Percentiles rank a stretch among this genome's conserved stretches.
These are phyloP conservation scores for Xanthoconium stramineum DNA, from an alignment of 768 basidiomycete genomes.

Conservation along the genomic window DNA sequence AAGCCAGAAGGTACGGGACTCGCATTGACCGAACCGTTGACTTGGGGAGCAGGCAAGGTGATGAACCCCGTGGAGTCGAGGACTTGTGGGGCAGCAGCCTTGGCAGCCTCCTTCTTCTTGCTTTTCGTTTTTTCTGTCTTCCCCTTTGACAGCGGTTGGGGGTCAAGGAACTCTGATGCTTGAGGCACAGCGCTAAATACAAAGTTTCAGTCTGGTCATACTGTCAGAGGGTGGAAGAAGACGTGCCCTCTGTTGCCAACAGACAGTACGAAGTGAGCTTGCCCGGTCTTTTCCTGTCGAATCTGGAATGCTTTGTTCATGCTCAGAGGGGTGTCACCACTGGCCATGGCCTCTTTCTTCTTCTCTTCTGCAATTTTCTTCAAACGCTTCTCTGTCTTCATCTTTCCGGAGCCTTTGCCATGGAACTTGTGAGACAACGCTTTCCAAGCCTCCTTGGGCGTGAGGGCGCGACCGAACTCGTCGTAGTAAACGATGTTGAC, in stretches of 20 bases:
- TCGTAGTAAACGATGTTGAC: conserved; percentile 96
- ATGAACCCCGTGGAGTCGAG: conserved; percentile 63
- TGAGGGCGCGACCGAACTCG: conserved; percentile 85
- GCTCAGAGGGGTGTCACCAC: conserved; percentile 92
- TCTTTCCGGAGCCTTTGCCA: conserved; percentile 93
- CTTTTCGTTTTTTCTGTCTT: conserved; percentile 81
- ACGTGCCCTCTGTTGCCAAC: conserved; percentile 89
- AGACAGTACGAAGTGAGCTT: conserved; percentile 94
- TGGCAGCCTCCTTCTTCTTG: conserved; percentile 69
- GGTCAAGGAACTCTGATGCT: conserved; percentile 73
- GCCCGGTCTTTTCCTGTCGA: conserved; percentile 89
- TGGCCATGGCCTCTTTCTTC: conserved; percentile 90
- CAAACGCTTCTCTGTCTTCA: conserved; percentile 94
- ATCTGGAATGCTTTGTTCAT: conserved; percentile 94
- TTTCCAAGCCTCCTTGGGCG: conserved; percentile 98
- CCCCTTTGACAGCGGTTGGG: conserved; percentile 76
- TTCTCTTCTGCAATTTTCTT: conserved; percentile 98
- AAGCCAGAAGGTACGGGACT: conserved; percentile 45
- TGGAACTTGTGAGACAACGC: conserved; percentile 97
- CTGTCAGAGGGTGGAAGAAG: not conserved
- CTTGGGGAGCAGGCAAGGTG: conserved; percentile 61
- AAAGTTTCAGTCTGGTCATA: conserved; percentile 1
- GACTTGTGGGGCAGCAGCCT: conserved; percentile 42
- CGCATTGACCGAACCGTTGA: conserved; percentile 37
- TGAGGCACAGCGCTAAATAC: conserved; percentile 77